Evolutionary conservation across 768 basidiomycete species (phyloP).

Genomic region (Leccinum boreale): DNA sequence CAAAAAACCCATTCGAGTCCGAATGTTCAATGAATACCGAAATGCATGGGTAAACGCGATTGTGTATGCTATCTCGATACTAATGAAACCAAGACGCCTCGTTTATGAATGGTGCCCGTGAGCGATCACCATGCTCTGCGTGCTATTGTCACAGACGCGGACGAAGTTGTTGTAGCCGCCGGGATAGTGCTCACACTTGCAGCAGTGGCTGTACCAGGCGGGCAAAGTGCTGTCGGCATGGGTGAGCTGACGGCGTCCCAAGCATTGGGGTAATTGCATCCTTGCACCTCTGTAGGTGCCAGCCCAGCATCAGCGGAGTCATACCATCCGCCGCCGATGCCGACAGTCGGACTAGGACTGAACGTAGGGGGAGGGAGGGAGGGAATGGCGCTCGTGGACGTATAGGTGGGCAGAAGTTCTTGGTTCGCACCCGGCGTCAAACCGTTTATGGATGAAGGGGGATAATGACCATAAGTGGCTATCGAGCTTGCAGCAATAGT

Average conservation of each 20-base stretch:
- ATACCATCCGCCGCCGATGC: slow-evolving; percentile 55
- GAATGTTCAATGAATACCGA: not conserved
- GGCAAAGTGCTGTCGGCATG: slow-evolving; percentile 46
- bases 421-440: slow-evolving; percentile 36
- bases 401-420: slow-evolving; percentile 57
- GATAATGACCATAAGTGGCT: slow-evolving; percentile 47
- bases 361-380: slow-evolving; percentile 57
- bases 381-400: slow-evolving; percentile 52
- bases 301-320: slow-evolving; percentile 46
- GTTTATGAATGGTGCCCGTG: not conserved
- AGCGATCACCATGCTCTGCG: slow-evolving; percentile 5
- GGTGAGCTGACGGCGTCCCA: slow-evolving; percentile 56
- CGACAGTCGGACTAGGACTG: slow-evolving; percentile 41
- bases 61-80: not conserved
- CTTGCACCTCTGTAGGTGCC: slow-evolving; percentile 57
- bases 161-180: slow-evolving; percentile 5
- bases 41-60: not conserved
- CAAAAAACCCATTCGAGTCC: not conserved
- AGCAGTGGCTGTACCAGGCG: slow-evolving; percentile 9
- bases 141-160: not conserved
- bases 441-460: slow-evolving; percentile 49
- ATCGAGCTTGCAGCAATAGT: slow-evolving; percentile 42
- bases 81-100: not conserved
- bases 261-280: slow-evolving; percentile 62
- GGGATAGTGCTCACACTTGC: not conserved